Evolutionary conservation across 2,329 filamentous ascomycete genomes (phyloP).

Genomic region (Fusarium dlaminii): DNA sequence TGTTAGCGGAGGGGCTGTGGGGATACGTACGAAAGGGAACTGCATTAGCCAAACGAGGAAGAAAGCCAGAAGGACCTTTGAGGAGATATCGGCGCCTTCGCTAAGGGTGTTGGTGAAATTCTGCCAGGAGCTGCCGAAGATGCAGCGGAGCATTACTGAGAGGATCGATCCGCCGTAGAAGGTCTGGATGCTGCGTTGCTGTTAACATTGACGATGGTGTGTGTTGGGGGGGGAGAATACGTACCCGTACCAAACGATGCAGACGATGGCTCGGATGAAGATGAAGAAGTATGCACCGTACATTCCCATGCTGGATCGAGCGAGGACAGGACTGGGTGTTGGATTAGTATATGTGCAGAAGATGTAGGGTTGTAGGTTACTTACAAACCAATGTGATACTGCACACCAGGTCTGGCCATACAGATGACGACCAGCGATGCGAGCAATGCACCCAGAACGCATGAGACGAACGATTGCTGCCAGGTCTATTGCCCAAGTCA

Average conservation of each 20-base stretch:
- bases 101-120: not conserved
- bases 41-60: not conserved
- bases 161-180: not conserved
- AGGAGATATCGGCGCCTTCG: not conserved
- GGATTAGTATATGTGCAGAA: fast-evolving
- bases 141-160: not conserved
- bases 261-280: not conserved
- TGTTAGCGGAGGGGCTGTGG: fast-evolving
- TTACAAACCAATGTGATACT: not conserved
- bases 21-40: not conserved
- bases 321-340: not conserved
- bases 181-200: not conserved
- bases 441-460: not conserved
- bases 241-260: not conserved
- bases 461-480: not conserved
- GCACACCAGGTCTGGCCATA: not conserved
- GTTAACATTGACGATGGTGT: not conserved
- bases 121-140: not conserved
- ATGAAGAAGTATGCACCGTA: not conserved
- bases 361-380: fast-evolving
- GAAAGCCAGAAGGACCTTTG: not conserved
- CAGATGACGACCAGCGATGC: not conserved
- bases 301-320: not conserved
- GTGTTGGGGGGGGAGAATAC: not conserved
- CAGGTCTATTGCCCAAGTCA: not conserved